A percentile compares a stretch with the other conserved stretches of the same genome.
Evolutionary conservation across 2,329 filamentous ascomycete species (phyloP).

Genomic region (Diplodia sapinea): DNA sequence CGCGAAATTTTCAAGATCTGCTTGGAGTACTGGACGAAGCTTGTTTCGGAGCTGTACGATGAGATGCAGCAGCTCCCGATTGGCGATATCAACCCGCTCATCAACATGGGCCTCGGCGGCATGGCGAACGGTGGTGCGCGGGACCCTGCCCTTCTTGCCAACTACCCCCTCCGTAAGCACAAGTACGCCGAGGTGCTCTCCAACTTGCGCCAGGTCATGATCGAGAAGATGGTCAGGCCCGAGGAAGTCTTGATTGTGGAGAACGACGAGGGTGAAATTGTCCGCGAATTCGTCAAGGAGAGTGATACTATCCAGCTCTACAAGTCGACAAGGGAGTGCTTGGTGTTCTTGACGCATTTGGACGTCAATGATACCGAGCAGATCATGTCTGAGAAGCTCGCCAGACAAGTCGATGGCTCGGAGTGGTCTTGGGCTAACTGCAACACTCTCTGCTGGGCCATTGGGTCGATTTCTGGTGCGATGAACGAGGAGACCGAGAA

Average conservation of each 20-base stretch:
- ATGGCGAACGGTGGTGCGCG: conserved; percentile 80
- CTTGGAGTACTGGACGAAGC: conserved; percentile 98
- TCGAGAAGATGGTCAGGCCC: conserved; percentile 98
- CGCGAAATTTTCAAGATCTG: conserved; percentile 99
- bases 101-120: conserved; percentile 73
- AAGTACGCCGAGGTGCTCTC: conserved; percentile 95
- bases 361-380: conserved; percentile 97
- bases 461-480: conserved; percentile 95
- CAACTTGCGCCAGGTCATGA: conserved; percentile 96
- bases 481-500: conserved; percentile 99
- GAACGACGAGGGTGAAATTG: conserved; percentile 98
- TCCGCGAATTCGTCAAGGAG: conserved; percentile 98
- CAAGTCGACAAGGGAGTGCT: conserved; percentile 96
- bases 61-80: conserved; percentile 98
- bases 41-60: conserved; percentile 97
- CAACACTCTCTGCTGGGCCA: conserved; percentile 99
- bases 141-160: conserved; percentile 81
- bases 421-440: conserved; percentile 99
- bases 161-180: conserved; percentile 94
- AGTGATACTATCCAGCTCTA: conserved; percentile 98
- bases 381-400: conserved; percentile 99
- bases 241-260: conserved; percentile 99
- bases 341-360: conserved; percentile 96
- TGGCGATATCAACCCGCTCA: conserved; percentile 87
- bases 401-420: conserved; percentile 88